Base-by-base conservation (phyloP, 176 grass and related monocot species). In the Triticum turgidum region DNA sequence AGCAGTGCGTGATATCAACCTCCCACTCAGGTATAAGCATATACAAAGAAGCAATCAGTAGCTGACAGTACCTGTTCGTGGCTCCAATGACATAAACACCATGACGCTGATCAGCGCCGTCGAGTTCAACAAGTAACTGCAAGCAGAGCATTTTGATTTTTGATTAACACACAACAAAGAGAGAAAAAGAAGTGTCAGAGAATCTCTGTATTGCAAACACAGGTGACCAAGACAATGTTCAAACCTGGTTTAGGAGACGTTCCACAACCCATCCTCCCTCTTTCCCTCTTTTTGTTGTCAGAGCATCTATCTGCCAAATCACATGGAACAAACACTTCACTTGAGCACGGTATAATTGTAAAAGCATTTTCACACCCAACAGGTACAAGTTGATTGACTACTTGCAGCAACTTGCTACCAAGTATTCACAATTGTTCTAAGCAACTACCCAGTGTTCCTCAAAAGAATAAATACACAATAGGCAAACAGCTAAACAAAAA, bases 51-150 rank as follows among this genome's bases (percentile, higher is more conserved):
- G 0, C 56, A 11, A 14, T 30, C 44, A 13, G 25, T 37, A 82
- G 67, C 30, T 78, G 62, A 88, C 1, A 68, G 2, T 75, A 98
- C 96, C 96, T 95, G 84, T 98, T 98, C 51, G 96, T 98, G 65
- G 96, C 96, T 89, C 93, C 96, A 39, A 98, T 92, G 42, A 95
- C 96, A 89, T 76, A 98, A 61, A 98, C 90, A 68, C 93, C 93
- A 61, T 91, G 86, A 10, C 96, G 68, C 51, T 94, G 86, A 86
- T 92, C 93, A 47, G 93, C 93, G 47, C 93, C 96, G 58, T 98
- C 96, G 24, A 98, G 90, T 81, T 98, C 96, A 84, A 95, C 88
- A 52, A 95, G 88, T 85, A 98, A 88, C 93, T 96, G 80, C 0
- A n/a, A 32, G 39, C 78, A 72, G 30, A 89, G 87, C 11, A 88